These are phyloP conservation scores for Fagus crenata DNA, from an alignment of 306 rosid genomes.

Conservation along the genomic window DNA sequence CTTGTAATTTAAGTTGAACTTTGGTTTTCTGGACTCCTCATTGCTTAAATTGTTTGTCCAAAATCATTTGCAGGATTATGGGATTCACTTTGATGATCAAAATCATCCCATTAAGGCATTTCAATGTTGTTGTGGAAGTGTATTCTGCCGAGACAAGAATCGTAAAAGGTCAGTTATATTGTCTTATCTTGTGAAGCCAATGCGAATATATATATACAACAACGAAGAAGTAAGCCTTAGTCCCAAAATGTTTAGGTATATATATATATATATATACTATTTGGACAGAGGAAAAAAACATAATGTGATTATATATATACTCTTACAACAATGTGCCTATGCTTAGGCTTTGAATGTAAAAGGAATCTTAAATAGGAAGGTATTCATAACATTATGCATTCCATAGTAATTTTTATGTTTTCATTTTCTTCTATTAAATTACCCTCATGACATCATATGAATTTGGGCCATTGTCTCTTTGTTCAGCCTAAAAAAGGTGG, in stretches of 20 bases:
- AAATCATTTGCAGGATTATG: constrained; percentile 69
- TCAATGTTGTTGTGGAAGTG: constrained; percentile 69
- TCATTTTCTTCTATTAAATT: neutral
- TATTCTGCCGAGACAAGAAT: constrained; percentile 53
- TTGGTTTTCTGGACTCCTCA: constrained; percentile 7
- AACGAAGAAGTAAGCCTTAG: too few species aligned
- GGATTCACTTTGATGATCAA: constrained; percentile 73
- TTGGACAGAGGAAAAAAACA: too few species aligned
- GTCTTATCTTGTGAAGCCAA: neutral
- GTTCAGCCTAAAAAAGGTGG: neutral
- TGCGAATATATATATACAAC: neutral
- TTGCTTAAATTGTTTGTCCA: constrained; percentile 8
- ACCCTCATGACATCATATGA: neutral
- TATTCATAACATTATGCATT: neutral
- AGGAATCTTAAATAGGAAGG: neutral
- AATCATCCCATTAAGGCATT: constrained; percentile 83
- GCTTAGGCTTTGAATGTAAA: neutral
- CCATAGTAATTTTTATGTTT: neutral
- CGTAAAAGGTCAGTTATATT: constrained; percentile 47
- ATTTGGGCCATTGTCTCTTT: neutral
- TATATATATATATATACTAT: too few species aligned
- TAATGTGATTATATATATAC: neutral
- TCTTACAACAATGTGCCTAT: neutral
- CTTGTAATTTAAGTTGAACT: neutral
- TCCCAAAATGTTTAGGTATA: too few species aligned